Evolutionary conservation across 176 grass and related monocot genomes (phyloP), one percentile per base, ranked within the genome.

Genomic region (Neostapfia colusana): DNA sequence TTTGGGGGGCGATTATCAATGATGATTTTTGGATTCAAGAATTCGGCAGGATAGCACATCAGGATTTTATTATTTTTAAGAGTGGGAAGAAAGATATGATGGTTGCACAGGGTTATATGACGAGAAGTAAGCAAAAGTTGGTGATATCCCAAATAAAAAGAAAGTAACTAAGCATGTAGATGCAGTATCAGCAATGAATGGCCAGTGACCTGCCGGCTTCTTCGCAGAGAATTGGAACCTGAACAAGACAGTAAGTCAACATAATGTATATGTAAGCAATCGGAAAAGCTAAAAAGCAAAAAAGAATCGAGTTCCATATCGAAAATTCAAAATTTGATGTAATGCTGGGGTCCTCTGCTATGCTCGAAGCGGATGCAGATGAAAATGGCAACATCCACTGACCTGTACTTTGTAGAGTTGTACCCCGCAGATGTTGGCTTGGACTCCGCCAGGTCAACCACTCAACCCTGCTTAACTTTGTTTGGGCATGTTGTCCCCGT

Each of bases 81-180:
- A 31, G 20, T 38, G 12, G 13, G 31, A 65, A 78, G 14, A 45
- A 43, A 11, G 10, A 43, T 66, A 78, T 40, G 34, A 34, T 3
- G 3, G 17, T 7, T 16, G 74, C 15, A 9, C 43, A 11, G 31
- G 26, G 18, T 11, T 20, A 66, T 66, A 20, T 41, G 20, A 16
- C 5, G n/a, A n/a, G n/a, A n/a, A 49, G 62, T 78, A 78, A 77
- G 65, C 61, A n/a, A 48, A 77, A 65, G 74, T 34, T 48, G 8
- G 54, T n/a, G n/a, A n/a, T n/a, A n/a, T n/a, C n/a, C n/a, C 27
- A 16, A 57, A 74, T 5, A 12, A 20, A 24, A 6, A 44, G 6
- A 21, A 75, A 20, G 7, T 4, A 28, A 31, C 7, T 2, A 28
- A 62, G 39, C 40, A 63, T 76, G 16, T 43, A 53, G 50, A 3